A percentile compares a stretch with the other conserved stretches of the same genome.
Evolutionary conservation across 2,329 filamentous ascomycete species (phyloP).

Genomic region (Fusarium buharicum): DNA sequence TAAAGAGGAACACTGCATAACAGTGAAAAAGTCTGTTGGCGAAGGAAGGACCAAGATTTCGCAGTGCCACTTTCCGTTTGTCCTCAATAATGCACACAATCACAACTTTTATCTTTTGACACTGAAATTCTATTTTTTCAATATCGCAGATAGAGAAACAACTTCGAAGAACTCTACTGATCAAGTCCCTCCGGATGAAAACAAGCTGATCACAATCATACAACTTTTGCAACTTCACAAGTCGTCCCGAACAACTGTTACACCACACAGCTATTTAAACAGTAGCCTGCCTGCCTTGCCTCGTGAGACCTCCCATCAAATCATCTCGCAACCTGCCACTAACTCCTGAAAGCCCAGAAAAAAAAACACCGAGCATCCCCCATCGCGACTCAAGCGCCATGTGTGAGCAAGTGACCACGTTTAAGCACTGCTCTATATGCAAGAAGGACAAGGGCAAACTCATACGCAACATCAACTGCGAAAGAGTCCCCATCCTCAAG

Average conservation of each 20-base stretch:
- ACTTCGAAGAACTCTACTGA: not conserved
- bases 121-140: not conserved
- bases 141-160: not conserved
- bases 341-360: not conserved
- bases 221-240: not conserved
- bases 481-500: not conserved
- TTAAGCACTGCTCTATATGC: not conserved
- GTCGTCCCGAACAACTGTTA: not conserved
- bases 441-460: not conserved
- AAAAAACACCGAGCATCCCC: fast-evolving
- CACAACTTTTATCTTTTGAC: not conserved
- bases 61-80: not conserved
- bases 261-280: not conserved
- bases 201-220: not conserved
- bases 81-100: not conserved
- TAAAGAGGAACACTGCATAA: not conserved
- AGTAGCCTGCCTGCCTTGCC: no score
- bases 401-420: conserved; percentile 14
- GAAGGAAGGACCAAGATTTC: not conserved
- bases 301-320: not conserved
- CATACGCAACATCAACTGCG: conserved; percentile 12
- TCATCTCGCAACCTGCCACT: not conserved
- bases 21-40: not conserved
- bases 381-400: not conserved
- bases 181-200: not conserved